These are phyloP conservation scores for Fagopyrum homotropicum DNA, from an alignment of 148 eudicot species.

Conservation along the genomic window DNA sequence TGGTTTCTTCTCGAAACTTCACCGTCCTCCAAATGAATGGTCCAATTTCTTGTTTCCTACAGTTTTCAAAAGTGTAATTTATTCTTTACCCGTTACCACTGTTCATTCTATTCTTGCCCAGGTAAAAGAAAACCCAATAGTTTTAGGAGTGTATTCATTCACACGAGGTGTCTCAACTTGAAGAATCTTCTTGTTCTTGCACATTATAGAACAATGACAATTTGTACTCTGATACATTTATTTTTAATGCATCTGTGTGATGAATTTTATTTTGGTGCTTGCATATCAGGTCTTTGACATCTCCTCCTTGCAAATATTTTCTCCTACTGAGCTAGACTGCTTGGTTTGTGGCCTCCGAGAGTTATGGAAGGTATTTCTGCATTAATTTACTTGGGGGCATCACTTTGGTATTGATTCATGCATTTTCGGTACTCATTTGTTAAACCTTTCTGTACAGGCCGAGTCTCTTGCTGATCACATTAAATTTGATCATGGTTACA, in stretches of 20 bases:
- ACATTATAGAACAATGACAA: not conserved
- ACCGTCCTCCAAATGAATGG: too few relatives aligned
- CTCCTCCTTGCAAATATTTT: conserved; percentile 74
- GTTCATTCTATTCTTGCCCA: too few relatives aligned
- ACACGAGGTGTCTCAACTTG: not conserved
- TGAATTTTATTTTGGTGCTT: not conserved
- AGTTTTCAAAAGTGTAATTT: too few relatives aligned
- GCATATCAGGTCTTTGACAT: conserved; percentile 75
- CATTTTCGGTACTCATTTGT: conserved; percentile 8
- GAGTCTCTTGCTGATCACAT: conserved; percentile 85
- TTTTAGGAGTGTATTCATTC: not conserved
- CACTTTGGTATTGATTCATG: not conserved
- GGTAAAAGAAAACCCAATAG: not conserved
- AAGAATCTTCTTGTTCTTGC: too few relatives aligned
- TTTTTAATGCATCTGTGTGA: not conserved
- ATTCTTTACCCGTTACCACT: too few relatives aligned
- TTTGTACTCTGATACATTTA: not conserved
- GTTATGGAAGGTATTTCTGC: conserved; percentile 74
- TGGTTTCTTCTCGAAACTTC: too few relatives aligned
- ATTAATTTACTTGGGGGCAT: not conserved
- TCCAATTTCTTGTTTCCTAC: too few relatives aligned
- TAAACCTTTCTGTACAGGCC: conserved; percentile 47
- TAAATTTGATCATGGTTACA: conserved; percentile 98
- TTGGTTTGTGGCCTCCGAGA: conserved; percentile 95
- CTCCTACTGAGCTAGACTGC: conserved; percentile 85